phyloP scores from a whole-genome alignment of 768 basidiomycete genomes.

The Tricholoma sp. region DNA sequence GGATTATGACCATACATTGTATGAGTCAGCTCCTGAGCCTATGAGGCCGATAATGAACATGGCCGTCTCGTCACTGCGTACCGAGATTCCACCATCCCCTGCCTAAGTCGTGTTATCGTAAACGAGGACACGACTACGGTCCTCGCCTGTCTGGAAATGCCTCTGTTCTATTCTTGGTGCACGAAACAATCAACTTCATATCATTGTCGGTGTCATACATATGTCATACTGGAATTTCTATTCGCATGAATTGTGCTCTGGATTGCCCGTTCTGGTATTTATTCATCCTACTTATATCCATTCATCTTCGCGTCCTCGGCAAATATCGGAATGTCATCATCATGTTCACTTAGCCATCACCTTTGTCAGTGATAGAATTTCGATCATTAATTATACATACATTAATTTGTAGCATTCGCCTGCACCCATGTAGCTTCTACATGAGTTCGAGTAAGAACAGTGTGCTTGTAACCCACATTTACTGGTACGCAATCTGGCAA shows the following conservation, averaged over 20 bases:
- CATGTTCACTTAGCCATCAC: too few relatives aligned
- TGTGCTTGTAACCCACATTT: too few relatives aligned
- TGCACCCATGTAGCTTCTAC: too few relatives aligned
- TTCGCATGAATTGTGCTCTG: not conserved
- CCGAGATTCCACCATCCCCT: constrained; percentile 33
- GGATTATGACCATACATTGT: constrained; percentile 5
- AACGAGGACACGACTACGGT: not conserved
- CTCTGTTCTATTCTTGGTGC: not conserved
- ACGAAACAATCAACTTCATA: not conserved
- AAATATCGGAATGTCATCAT: not conserved
- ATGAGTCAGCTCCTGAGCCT: constrained; percentile 16
- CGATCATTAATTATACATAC: too few relatives aligned
- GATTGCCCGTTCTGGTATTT: not conserved
- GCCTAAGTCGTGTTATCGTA: not conserved
- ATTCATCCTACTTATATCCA: not conserved
- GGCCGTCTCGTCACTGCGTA: constrained; percentile 40
- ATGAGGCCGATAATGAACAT: constrained; percentile 32
- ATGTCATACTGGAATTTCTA: not conserved
- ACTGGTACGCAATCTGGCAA: too few relatives aligned
- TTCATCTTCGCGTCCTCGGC: not conserved
- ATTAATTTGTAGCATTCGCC: too few relatives aligned
- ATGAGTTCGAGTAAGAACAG: too few relatives aligned
- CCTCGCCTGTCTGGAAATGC: not conserved
- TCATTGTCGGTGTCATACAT: too few relatives aligned
- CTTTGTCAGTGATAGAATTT: too few relatives aligned